Evolutionary conservation across 169 alveolate species (phyloP), one percentile per base, ranked within the genome.

Genomic region (Cystoisospora suis): DNA sequence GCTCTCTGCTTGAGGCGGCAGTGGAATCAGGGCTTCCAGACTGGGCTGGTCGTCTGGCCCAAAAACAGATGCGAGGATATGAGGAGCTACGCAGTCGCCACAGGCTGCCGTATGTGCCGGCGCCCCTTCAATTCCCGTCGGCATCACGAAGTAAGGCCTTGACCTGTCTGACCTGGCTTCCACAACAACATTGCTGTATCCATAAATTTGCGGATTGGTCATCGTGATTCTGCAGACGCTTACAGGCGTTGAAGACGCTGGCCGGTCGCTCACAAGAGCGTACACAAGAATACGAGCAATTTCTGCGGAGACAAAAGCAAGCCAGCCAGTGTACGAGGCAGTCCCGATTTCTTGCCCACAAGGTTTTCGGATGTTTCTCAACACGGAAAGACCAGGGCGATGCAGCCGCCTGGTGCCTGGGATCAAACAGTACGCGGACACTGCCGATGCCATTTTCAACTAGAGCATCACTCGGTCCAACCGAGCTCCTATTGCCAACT

Each of bases 81-180:
- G 65, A 23, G 65, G 65, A 27, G 38, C 49, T 2, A 69, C 44
- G 15, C 46, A 69, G 3, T 5, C 80, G 80, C 45, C 45, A 69
- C 1, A 42, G 38, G 45, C 7, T 69, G 80, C 46, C 12, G 42
- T 20, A n/a, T 69, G 47, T 34, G 61, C n/a, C 44, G 38, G 45
- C 88, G 46, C 44, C 34, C 70, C 1, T 44, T 75, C 49, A 56
- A 32, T 77, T 1, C 49, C 79, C 75, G 34, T 38, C 36, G 83
- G 83, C 27, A 83, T 70, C 81, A 89, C 49, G 65, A 89, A 89
- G 77, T 58, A 89, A 0, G 92, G 92, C 1, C 77, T 75, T 77
- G 85, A 56, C 46, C 89, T 53, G 61, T 89, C 92, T 34, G 92
- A 89, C 44, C 92, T 88, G 27, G 92, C 92, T 32, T 89, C 92